These are phyloP conservation scores for Catunica adiposa DNA, from an alignment of 2,329 filamentous ascomycete genomes.

Conservation along the genomic window DNA sequence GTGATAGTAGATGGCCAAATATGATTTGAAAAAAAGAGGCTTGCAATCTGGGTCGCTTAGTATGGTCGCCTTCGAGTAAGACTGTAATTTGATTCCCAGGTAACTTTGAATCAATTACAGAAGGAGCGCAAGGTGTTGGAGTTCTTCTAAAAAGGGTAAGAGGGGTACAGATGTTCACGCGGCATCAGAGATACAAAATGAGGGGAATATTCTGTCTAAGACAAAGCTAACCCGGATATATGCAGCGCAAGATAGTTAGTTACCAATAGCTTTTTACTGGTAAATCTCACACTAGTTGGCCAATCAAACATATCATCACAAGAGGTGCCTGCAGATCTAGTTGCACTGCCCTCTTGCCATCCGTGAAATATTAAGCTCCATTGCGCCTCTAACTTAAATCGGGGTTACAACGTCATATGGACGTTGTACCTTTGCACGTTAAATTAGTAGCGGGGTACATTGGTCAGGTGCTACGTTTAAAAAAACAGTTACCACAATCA, in stretches of 20 bases:
- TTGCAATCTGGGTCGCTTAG: no score
- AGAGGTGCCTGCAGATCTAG: constrained; percentile 13
- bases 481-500: background rate
- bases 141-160: no score
- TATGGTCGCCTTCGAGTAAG: no score
- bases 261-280: background rate
- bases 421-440: background rate
- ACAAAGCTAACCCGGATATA: background rate
- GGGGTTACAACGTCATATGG: background rate
- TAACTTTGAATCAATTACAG: no score
- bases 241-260: no score
- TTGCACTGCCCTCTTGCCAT: constrained; percentile 11
- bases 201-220: background rate
- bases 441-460: background rate
- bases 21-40: no score
- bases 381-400: background rate
- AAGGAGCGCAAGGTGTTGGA: background rate
- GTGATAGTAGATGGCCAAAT: no score
- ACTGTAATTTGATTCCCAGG: no score
- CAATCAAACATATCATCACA: background rate
- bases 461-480: background rate
- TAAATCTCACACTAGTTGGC: background rate
- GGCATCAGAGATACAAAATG: background rate
- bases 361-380: background rate
- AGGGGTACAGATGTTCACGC: background rate